Evolutionary conservation across 73 alveolate genomes (phyloP).

Genomic region (Paramecium pentaurelia): DNA sequence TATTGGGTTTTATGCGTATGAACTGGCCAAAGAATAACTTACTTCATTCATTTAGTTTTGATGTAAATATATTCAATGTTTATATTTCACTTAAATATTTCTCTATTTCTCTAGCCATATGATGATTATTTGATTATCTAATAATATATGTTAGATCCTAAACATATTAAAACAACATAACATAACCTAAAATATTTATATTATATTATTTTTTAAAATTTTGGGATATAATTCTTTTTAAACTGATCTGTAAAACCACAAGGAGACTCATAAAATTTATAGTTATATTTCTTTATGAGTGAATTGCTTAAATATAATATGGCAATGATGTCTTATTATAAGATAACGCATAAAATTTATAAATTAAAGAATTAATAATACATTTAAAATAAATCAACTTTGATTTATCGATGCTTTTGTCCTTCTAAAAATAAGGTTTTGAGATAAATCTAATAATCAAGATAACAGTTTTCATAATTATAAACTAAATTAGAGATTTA

Average conservation of each 20-base stretch:
- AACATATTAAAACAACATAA: too few relatives aligned
- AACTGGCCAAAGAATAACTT: slow-evolving; percentile 24
- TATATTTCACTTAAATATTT: not conserved
- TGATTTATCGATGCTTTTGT: not conserved
- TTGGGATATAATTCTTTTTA: not conserved
- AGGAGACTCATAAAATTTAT: too few relatives aligned
- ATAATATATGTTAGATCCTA: too few relatives aligned
- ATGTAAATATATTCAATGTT: not conserved
- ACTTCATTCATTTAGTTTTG: not conserved
- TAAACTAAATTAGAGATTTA: not conserved
- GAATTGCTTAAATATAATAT: not conserved
- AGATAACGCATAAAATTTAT: not conserved
- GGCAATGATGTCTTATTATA: too few relatives aligned
- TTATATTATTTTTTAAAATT: too few relatives aligned
- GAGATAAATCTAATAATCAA: not conserved
- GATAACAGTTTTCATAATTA: not conserved
- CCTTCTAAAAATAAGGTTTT: not conserved
- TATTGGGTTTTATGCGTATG: slow-evolving; percentile 62
- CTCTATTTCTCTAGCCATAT: not conserved
- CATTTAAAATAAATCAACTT: not conserved
- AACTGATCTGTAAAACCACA: not conserved
- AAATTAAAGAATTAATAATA: not conserved
- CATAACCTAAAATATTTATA: too few relatives aligned
- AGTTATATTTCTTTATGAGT: not conserved
- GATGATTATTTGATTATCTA: too few relatives aligned